phyloP scores from a whole-genome alignment of 345 rosid genomes.

The Salix exigua region DNA sequence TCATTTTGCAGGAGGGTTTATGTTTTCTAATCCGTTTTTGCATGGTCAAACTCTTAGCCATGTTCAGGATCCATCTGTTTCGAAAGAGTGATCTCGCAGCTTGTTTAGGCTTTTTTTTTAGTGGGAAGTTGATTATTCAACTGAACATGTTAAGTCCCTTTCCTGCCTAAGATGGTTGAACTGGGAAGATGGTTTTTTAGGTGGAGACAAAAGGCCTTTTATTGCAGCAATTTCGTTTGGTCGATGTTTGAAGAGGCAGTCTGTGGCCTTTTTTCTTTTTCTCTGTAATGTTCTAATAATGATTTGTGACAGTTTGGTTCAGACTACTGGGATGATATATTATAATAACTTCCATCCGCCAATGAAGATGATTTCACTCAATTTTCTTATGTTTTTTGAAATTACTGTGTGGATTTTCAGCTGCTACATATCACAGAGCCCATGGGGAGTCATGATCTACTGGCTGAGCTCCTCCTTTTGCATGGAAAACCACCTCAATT shows the following conservation, averaged over 20 bases:
- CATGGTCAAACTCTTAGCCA: slow-evolving; percentile 34
- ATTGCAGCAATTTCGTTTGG: slow-evolving; percentile 9
- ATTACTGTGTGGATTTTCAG: no score
- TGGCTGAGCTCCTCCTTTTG: no score
- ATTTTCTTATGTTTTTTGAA: no score
- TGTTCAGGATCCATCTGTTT: slow-evolving; percentile 39
- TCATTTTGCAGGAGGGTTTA: slow-evolving; percentile 40
- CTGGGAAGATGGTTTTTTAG: slow-evolving; percentile 19
- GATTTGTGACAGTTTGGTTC: slow-evolving; percentile 4
- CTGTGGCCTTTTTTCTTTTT: slow-evolving; percentile 21
- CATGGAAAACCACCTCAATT: no score
- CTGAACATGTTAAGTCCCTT: slow-evolving; percentile 4
- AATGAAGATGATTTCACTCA: neutral
- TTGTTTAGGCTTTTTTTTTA: slow-evolving; percentile 11
- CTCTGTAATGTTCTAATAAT: slow-evolving; percentile 3
- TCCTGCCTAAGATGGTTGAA: slow-evolving; percentile 11
- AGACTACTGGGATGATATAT: slow-evolving; percentile 1
- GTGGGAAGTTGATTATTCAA: slow-evolving; percentile 23
- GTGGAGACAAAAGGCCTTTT: slow-evolving; percentile 27
- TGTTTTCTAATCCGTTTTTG: slow-evolving; percentile 17
- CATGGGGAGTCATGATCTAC: no score
- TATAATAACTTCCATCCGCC: neutral
- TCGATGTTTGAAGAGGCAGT: slow-evolving; percentile 31
- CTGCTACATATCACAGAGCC: no score
- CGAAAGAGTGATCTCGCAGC: slow-evolving; percentile 32